phyloP scores from a whole-genome alignment of 108 stramenopile genomes.

The Nitzschia sp. region DNA sequence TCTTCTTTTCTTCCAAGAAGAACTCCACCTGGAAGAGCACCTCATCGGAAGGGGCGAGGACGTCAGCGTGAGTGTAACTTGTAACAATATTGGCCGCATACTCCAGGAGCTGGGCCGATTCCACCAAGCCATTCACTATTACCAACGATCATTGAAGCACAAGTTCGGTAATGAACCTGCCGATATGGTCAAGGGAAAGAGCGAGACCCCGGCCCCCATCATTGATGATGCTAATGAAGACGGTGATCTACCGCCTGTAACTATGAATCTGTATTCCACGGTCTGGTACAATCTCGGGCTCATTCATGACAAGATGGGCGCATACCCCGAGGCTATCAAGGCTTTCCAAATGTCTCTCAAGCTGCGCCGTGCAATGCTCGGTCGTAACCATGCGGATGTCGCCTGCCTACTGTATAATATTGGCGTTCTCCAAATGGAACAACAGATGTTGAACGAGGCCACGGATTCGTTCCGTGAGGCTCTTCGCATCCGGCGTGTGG shows the following conservation, averaged over 20 bases:
- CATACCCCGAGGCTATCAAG: slow-evolving; percentile 42
- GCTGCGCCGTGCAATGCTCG: slow-evolving; percentile 44
- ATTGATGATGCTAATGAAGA: background rate
- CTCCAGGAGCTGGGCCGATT: slow-evolving; percentile 47
- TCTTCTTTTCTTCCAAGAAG: slow-evolving; percentile 47
- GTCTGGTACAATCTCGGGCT: slow-evolving; percentile 63
- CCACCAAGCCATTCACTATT: slow-evolving; percentile 49
- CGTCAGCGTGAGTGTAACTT: slow-evolving; percentile 47
- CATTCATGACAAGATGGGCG: slow-evolving; percentile 50
- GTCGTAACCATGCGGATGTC: slow-evolving; percentile 50
- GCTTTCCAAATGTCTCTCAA: slow-evolving; percentile 50
- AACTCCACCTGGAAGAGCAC: slow-evolving; percentile 45
- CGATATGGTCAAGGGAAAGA: background rate
- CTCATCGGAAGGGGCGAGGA: slow-evolving; percentile 15
- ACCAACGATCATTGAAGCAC: slow-evolving; percentile 37
- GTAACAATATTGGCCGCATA: slow-evolving; percentile 63
- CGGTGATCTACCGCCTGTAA: slow-evolving; percentile 17
- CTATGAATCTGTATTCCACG: slow-evolving; percentile 50
- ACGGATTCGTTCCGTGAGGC: slow-evolving; percentile 46
- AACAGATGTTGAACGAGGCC: slow-evolving; percentile 44
- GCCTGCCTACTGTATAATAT: slow-evolving; percentile 61
- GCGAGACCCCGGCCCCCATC: background rate
- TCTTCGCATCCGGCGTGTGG: slow-evolving; percentile 38
- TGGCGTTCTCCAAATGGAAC: slow-evolving; percentile 57
- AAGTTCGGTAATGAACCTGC: background rate